Evolutionary conservation across 331 rosid species (phyloP).

Genomic region (Rosa hybrid): DNA sequence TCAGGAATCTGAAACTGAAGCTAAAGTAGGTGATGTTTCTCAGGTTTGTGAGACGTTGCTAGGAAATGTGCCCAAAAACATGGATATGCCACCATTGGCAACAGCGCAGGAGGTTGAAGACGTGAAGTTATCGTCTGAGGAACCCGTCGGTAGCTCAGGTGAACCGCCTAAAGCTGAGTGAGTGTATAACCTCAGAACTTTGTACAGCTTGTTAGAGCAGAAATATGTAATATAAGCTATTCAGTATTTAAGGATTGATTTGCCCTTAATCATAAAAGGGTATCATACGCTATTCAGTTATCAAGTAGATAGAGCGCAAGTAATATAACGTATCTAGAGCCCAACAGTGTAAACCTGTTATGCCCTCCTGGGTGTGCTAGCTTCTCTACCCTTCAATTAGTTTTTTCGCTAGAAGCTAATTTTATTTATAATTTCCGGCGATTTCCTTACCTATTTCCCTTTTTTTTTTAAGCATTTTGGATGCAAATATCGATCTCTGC

Average conservation of each 20-base stretch:
- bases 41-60: constrained; percentile 9
- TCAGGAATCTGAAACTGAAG: constrained; percentile 27
- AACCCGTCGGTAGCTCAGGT: constrained; percentile 11
- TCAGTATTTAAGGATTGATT: constrained; percentile 10
- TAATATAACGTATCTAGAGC: background rate
- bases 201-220: constrained; percentile 36
- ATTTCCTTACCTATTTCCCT: no score
- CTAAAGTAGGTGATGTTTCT: constrained; percentile 1
- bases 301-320: background rate
- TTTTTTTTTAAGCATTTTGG: no score
- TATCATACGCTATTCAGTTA: background rate
- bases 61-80: constrained; percentile 4
- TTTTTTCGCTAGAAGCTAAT: no score
- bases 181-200: constrained; percentile 28
- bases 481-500: no score
- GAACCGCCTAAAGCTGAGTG: constrained; percentile 5
- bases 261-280: background rate
- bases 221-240: constrained; percentile 16
- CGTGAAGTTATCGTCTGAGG: constrained; percentile 7
- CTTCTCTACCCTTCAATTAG: no score
- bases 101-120: constrained; percentile 6
- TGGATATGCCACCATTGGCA: constrained; percentile 16
- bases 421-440: no score
- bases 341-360: no score
- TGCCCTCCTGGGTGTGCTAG: no score